Evolutionary conservation across 75 land plant genomes (phyloP), one percentile per base, ranked within the genome.

Genomic region (Selaginella moellendorffii): DNA sequence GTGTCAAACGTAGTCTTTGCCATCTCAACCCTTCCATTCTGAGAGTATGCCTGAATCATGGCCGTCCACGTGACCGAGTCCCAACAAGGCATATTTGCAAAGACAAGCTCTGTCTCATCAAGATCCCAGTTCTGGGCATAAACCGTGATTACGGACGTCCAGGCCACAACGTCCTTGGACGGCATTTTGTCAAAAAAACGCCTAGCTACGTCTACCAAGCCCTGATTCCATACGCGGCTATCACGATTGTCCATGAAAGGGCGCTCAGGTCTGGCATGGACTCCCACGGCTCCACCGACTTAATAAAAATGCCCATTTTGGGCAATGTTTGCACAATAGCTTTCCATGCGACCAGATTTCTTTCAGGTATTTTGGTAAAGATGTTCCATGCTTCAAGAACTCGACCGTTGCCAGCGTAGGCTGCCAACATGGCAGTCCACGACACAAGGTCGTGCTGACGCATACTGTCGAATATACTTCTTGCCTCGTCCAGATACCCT

Each of bases 121-220:
- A 36, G 46, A 14, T 36, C 46, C 46, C 46, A 5, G 14, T 14
- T 36, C 46, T 5, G 46, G 46, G 46, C 46, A 14, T 5, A 36
- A 5, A 14, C 46, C 5, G 46, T 36, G 46, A 36, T 5, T 5
- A 36, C 14, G 46, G 46, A 36, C 19, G 53, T 76, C 69, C 69
- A 76, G 1, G 78, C 27, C 28, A 76, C 51, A 24, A 61, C 31
- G 63, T 70, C 62, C n/a, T 59, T 26, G 5, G 2, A 2, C 31
- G 66, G 66, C 27, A 65, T n/a, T 8, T 42, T 21, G 56, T 65
- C 66, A 20, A 65, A 36, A 5, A 65, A 36, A 14, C 46, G 5
- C 46, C 14, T 36, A 36, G 46, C n/a, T n/a, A n/a, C 46, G 46
- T 36, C 14, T 36, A 5, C 46, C 46, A 36, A n/a, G n/a, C n/a